phyloP scores from a whole-genome alignment of 768 basidiomycete genomes.

The Crucibulum laeve region DNA sequence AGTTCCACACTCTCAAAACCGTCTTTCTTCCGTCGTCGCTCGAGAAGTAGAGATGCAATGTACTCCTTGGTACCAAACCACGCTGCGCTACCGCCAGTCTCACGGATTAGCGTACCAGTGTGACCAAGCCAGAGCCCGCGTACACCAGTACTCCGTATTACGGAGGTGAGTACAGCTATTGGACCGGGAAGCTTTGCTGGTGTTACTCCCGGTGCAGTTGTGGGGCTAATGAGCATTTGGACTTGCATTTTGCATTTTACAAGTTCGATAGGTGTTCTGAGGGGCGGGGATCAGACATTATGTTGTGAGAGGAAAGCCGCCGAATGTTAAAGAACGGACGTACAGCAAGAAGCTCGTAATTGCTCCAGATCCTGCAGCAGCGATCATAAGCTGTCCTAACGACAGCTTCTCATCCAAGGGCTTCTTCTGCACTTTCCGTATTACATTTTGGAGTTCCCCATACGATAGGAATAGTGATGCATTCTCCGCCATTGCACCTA shows the following conservation, averaged over 20 bases:
- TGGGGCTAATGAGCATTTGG: slow-evolving; percentile 56
- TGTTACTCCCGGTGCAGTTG: slow-evolving; percentile 11
- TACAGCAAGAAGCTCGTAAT: slow-evolving; percentile 87
- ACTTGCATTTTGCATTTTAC: slow-evolving; percentile 95
- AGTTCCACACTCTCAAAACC: slow-evolving; percentile 4
- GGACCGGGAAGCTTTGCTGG: slow-evolving; percentile 58
- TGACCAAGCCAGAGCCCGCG: slow-evolving; percentile 84
- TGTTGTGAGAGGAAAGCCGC: not conserved
- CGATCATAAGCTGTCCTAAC: slow-evolving; percentile 66
- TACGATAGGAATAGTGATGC: slow-evolving; percentile 88
- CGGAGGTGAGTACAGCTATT: slow-evolving; percentile 54
- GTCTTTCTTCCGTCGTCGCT: slow-evolving; percentile 29
- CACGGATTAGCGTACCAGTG: slow-evolving; percentile 80
- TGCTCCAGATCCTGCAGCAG: slow-evolving; percentile 85
- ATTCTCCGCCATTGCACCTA: slow-evolving; percentile 93
- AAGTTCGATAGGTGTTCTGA: slow-evolving; percentile 81
- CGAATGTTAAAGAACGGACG: no score
- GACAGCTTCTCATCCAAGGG: slow-evolving; percentile 43
- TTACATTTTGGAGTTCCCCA: slow-evolving; percentile 64
- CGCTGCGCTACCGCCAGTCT: slow-evolving; percentile 80
- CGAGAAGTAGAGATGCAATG: slow-evolving; percentile 58
- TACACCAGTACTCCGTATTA: slow-evolving; percentile 50
- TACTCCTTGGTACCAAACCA: slow-evolving; percentile 89
- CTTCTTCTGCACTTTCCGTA: slow-evolving; percentile 38
- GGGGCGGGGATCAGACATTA: slow-evolving; percentile 4